Base-by-base conservation (phyloP, 2,329 filamentous ascomycete species). In the Pestalotiopsis sp. region DNA sequence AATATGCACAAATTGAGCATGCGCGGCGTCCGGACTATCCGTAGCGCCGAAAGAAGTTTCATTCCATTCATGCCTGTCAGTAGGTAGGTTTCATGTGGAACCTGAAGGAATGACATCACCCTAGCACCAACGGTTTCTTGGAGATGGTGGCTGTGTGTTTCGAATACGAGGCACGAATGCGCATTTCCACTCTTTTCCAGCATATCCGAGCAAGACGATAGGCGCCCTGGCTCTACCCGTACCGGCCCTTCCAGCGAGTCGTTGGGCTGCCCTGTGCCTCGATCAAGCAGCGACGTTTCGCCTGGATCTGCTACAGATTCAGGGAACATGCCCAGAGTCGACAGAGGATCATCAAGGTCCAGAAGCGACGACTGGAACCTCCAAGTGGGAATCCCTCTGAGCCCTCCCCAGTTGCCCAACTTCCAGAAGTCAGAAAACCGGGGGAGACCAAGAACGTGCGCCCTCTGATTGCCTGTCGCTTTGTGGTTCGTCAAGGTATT, bases 71-170 rank as follows among this genome's bases (percentile, higher is more conserved):
- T 31, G 27, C 27, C 27, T 31, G 27, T 31, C 27, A 31, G 27
- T 31, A 23, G 20, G 20, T 23, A 23, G 20, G 20, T 23, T 31
- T 31, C 27, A 31, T 31, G 27, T 31, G 27, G 27, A 31, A 31
- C 4, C 39, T 7, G 6, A 45, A 12, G n/a, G 61, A 20, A 64
- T 64, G 61, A 64, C 61, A 64, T 64, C 61, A 64, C 61, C 25
- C 61, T 41, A 39, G 27, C 11, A 17, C 27, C 27, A 61, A 36
- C 31, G 17, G 17, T n/a, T n/a, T n/a, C 17, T 17, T 17, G 17
- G 20, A 14, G 38, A 52, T 64, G 52, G 64, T 66, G 64, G 64
- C 64, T 66, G 64, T 66, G 64, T 66, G 64, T 66, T 66, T 66
- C 64, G 58, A 66, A 66, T 66, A 66, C 64, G 64, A 66, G 55